phyloP scores from a whole-genome alignment of 352 stramenopile species.

The Aphanomyces cochlioides region DNA sequence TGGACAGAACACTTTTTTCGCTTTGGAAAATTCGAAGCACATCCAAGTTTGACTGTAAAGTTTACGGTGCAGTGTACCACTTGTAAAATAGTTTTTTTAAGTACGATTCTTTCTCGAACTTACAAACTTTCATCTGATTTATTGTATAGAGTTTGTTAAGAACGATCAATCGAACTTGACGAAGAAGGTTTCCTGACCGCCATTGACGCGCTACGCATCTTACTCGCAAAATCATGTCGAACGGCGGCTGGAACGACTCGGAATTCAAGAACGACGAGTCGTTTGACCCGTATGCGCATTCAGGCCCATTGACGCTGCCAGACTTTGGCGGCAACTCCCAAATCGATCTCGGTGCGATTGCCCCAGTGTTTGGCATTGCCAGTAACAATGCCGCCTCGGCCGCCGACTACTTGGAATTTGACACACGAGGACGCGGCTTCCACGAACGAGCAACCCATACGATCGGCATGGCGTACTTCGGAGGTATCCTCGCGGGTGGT shows the following conservation, averaged over 20 bases:
- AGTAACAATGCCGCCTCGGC: conserved; percentile 61
- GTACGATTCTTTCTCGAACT: too few relatives aligned
- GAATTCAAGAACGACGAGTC: conserved; percentile 28
- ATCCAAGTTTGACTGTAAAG: too few relatives aligned
- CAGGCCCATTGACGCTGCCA: conserved; percentile 14
- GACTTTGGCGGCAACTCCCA: conserved; percentile 26
- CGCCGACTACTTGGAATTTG: conserved; percentile 82
- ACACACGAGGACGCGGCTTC: conserved; percentile 77
- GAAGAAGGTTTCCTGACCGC: background rate
- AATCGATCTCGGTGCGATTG: conserved; percentile 78
- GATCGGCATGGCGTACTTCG: conserved; percentile 79
- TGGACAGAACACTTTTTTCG: too few relatives aligned
- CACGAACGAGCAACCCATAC: conserved; percentile 79
- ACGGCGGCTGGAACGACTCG: conserved; percentile 25
- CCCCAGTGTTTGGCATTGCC: conserved; percentile 81
- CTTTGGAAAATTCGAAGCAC: too few relatives aligned
- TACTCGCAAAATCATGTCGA: conserved; percentile 2
- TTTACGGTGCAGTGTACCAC: too few relatives aligned
- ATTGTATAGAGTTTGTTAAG: too few relatives aligned
- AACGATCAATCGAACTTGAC: too few relatives aligned
- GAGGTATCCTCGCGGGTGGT: conserved; percentile 76
- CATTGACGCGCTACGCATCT: background rate
- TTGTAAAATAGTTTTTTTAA: too few relatives aligned
- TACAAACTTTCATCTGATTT: too few relatives aligned
- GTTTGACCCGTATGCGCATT: conserved; percentile 16